Evolutionary conservation across 306 rosid species (phyloP).

Genomic region (Vigna angularis): DNA sequence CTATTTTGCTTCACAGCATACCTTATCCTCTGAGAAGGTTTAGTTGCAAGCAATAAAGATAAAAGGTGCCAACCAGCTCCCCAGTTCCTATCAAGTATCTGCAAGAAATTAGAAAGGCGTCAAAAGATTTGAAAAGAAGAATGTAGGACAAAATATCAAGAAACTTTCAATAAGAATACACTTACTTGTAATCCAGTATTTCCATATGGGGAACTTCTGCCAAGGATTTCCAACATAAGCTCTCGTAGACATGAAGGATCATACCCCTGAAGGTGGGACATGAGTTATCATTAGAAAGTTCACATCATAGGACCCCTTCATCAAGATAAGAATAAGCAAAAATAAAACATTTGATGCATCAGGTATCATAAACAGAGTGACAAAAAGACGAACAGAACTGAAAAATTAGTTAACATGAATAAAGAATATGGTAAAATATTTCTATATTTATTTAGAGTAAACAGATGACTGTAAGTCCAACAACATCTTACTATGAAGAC

Average conservation of each 20-base stretch:
- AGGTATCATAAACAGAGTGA: constrained; percentile 5
- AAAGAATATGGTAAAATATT: constrained; percentile 16
- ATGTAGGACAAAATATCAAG: constrained; percentile 37
- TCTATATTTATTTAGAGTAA: constrained; percentile 1
- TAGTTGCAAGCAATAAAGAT: constrained; percentile 80
- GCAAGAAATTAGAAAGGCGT: constrained; percentile 42
- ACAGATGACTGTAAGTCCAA: neutral
- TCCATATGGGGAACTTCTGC: constrained; percentile 71
- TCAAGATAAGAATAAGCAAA: constrained; percentile 12
- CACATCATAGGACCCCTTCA: constrained; percentile 11
- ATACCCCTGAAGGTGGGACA: constrained; percentile 69
- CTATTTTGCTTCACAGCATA: constrained; percentile 39
- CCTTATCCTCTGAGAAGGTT: constrained; percentile 88
- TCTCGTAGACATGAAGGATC: constrained; percentile 98
- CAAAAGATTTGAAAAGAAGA: constrained; percentile 34
- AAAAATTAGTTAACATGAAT: constrained; percentile 23
- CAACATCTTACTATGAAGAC: constrained; percentile 18
- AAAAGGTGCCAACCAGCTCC: constrained; percentile 99
- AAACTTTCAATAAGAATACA: constrained; percentile 25
- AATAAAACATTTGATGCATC: constrained; percentile 4
- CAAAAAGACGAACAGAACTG: neutral
- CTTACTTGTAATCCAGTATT: constrained; percentile 84
- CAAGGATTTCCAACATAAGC: constrained; percentile 70
- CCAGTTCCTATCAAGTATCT: constrained; percentile 99
- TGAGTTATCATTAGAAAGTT: constrained; percentile 38